These are phyloP conservation scores for Colletotrichum theobromicola DNA, from an alignment of 2,329 filamentous ascomycete genomes.

Conservation along the genomic window DNA sequence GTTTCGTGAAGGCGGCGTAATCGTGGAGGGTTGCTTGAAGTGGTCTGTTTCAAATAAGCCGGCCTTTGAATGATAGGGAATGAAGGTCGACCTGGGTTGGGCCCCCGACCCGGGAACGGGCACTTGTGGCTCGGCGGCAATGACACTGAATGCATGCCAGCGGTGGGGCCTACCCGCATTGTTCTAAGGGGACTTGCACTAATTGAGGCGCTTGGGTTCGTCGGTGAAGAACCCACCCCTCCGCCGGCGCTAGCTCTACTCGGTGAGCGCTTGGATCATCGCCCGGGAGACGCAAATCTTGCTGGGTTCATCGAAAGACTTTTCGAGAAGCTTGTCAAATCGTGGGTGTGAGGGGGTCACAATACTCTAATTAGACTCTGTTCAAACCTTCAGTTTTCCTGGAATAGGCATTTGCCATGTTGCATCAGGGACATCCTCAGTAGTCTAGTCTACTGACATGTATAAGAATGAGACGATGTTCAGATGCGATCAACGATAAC, in stretches of 20 bases:
- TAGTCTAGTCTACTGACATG: background rate
- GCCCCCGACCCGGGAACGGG: background rate
- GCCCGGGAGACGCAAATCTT: background rate
- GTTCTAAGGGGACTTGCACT: slow-evolving; percentile 20
- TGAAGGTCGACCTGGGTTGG: slow-evolving; percentile 8
- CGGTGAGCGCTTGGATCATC: slow-evolving; percentile 10
- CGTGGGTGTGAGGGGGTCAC: background rate
- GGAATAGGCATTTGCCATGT: background rate
- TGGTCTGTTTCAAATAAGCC: slow-evolving; percentile 21
- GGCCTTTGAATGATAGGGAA: slow-evolving; percentile 17
- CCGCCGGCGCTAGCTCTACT: background rate
- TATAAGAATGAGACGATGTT: background rate
- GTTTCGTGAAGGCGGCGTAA: slow-evolving; percentile 9
- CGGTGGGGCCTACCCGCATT: slow-evolving; percentile 19
- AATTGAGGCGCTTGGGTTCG: slow-evolving; percentile 11
- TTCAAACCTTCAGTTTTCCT: background rate
- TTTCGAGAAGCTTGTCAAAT: background rate
- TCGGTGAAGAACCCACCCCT: slow-evolving; percentile 6
- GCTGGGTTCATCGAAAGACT: background rate
- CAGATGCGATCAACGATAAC: background rate
- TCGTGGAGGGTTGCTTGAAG: slow-evolving; percentile 10
- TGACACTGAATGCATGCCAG: background rate
- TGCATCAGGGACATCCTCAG: background rate
- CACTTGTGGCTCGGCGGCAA: slow-evolving; percentile 13
- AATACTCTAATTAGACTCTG: background rate